A percentile compares a stretch with the other conserved stretches of the same genome.
Conservation (phyloP, 1,139 yeast genomes). For the Pneumocystis murina region DNA sequence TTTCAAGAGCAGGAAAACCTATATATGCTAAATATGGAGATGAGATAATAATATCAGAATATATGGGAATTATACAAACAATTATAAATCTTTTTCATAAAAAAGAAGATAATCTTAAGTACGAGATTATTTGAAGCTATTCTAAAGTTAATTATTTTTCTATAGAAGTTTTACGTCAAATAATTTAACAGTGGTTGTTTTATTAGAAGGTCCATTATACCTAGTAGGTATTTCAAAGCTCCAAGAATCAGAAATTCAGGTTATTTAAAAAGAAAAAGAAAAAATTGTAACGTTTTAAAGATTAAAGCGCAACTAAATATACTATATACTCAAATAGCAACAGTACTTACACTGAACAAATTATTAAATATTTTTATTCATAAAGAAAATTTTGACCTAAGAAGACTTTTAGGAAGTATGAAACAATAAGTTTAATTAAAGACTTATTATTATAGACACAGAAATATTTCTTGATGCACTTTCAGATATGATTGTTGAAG, state of each 20-base stretch:
- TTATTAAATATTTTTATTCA: constrained; percentile 52
- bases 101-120: constrained; percentile 14
- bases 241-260: constrained; percentile 38
- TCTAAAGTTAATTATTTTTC: background rate
- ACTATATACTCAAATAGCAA: constrained; percentile 63
- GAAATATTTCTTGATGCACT: constrained; percentile 50
- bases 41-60: constrained; percentile 55
- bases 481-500: constrained; percentile 37
- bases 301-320: constrained; percentile 53
- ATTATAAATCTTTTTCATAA: constrained; percentile 28
- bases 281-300: constrained; percentile 1
- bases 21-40: constrained; percentile 69
- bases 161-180: constrained; percentile 26
- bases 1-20: constrained; percentile 91
- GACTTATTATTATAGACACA: constrained; percentile 16
- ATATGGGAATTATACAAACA: constrained; percentile 44
- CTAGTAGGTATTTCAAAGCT: constrained; percentile 55
- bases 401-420: constrained; percentile 54
- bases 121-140: constrained; percentile 13
- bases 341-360: constrained; percentile 65
- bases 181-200: constrained; percentile 41
- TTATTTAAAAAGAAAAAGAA: background rate
- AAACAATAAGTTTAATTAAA: background rate
- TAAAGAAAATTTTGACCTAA: constrained; percentile 66
- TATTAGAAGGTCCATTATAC: constrained; percentile 54